Conservation (phyloP, 805 yeast species). For the Wilhelminamyces savonicus region DNA sequence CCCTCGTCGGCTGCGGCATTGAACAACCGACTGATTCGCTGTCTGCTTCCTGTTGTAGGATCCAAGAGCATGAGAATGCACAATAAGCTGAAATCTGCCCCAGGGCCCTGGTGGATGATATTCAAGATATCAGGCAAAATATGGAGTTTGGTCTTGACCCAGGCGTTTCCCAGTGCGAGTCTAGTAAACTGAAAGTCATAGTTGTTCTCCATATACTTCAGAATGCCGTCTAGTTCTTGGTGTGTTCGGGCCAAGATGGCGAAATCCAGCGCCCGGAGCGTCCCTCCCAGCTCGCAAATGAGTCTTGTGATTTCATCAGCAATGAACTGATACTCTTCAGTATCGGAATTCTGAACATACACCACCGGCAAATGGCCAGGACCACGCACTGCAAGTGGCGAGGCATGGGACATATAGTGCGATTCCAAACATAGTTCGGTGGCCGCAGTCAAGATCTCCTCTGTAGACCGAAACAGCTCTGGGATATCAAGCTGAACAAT, state of each 20-base stretch:
- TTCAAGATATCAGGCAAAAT: no score
- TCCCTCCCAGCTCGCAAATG: no score
- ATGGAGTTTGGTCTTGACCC: no score
- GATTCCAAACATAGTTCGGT: constrained; percentile 13
- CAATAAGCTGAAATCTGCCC: constrained; percentile 26
- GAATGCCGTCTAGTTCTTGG: no score
- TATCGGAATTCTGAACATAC: constrained; percentile 7
- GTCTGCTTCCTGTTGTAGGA: constrained; percentile 11
- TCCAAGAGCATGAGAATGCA: constrained; percentile 22
- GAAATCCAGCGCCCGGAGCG: no score
- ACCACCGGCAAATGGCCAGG: constrained; percentile 19
- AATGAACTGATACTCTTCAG: constrained; percentile 39
- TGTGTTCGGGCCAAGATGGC: no score
- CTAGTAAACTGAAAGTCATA: no score
- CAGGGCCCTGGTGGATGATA: constrained; percentile 19
- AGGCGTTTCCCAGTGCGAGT: no score
- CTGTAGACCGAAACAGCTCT: constrained; percentile 58
- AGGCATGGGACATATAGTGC: constrained; percentile 2
- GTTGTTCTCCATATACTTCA: no score
- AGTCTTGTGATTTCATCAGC: no score
- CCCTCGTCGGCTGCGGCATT: constrained; percentile 10
- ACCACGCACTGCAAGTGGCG: constrained; percentile 7
- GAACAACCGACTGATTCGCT: constrained; percentile 23
- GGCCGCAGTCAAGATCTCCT: constrained; percentile 46
- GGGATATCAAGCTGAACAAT: constrained; percentile 28